Percentiles rank a stretch among this genome's conserved stretches.
phyloP scores from a whole-genome alignment of 2,329 filamentous ascomycete species.

The Hypoxylon rubiginosum region DNA sequence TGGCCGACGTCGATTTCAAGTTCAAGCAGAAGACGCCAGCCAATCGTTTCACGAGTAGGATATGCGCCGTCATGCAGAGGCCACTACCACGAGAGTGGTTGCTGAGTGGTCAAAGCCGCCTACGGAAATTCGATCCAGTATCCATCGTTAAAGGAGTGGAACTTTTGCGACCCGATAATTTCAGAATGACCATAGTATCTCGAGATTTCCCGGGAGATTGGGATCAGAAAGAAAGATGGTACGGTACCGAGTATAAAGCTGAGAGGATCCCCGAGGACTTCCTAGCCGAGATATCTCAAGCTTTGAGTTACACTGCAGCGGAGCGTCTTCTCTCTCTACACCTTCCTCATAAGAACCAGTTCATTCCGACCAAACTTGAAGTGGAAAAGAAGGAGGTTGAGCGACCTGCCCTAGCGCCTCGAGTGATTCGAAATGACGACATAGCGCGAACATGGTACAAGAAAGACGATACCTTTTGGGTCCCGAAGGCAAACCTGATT shows the following conservation, averaged over 20 bases:
- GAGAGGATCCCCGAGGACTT: conserved; percentile 85
- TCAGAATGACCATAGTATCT: conserved; percentile 85
- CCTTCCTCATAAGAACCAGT: conserved; percentile 93
- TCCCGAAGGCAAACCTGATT: conserved; percentile 90
- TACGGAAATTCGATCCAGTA: conserved; percentile 85
- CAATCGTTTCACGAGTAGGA: conserved; percentile 87
- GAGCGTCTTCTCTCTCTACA: conserved; percentile 79
- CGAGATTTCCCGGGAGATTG: conserved; percentile 86
- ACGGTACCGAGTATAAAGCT: conserved; percentile 91
- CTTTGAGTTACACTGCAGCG: conserved; percentile 68
- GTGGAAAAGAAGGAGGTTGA: conserved; percentile 95
- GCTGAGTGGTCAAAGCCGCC: conserved; percentile 80
- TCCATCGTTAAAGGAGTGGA: conserved; percentile 80
- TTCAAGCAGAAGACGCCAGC: conserved; percentile 95
- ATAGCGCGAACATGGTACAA: conserved; percentile 92
- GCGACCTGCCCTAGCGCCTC: conserved; percentile 79
- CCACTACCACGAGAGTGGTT: conserved; percentile 88
- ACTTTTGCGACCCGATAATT: conserved; percentile 87
- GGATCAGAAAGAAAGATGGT: conserved; percentile 95
- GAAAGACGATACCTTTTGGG: conserved; percentile 99
- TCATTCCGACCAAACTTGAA: conserved; percentile 92
- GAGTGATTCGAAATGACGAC: conserved; percentile 86
- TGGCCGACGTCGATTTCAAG: conserved; percentile 94
- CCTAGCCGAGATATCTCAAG: conserved; percentile 76
- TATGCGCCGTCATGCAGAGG: conserved; percentile 92